A percentile compares a stretch with the other conserved stretches of the same genome.
Evolutionary conservation across 2,329 filamentous ascomycete genomes (phyloP).

Genomic region (Aspergillus oerlinghausenensis): DNA sequence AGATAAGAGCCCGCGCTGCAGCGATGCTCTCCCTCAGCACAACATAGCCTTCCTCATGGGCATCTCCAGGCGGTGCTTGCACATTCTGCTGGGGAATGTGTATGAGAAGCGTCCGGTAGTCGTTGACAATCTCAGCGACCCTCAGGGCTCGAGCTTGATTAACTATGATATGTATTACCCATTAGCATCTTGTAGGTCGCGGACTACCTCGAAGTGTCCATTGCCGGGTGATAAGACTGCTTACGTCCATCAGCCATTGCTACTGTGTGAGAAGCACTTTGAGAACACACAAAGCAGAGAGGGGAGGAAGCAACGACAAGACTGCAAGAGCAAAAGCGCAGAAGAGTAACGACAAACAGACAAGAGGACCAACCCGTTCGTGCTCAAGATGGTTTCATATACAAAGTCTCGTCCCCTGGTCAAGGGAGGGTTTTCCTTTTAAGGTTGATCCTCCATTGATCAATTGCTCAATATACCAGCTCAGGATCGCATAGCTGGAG

Average conservation of each 20-base stretch:
- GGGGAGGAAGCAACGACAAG: background rate
- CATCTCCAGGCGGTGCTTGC: conserved; percentile 50
- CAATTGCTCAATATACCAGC: background rate
- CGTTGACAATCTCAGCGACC: conserved; percentile 59
- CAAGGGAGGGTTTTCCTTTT: conserved; percentile 21
- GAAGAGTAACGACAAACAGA: conserved; percentile 3
- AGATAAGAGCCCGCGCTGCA: conserved; percentile 53
- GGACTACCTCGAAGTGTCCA: background rate
- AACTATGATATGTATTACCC: conserved; percentile 39
- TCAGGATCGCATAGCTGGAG: conserved; percentile 3
- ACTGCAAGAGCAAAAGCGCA: background rate
- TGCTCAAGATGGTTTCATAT: conserved; percentile 10
- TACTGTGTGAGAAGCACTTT: background rate
- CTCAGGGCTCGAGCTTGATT: conserved; percentile 61
- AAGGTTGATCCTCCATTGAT: conserved; percentile 14
- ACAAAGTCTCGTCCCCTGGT: conserved; percentile 8
- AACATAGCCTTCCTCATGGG: conserved; percentile 55
- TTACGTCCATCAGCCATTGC: conserved; percentile 56
- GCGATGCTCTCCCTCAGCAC: conserved; percentile 53
- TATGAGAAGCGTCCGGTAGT: conserved; percentile 58
- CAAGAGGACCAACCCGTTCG: conserved; percentile 4
- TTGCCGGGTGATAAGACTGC: conserved; percentile 15
- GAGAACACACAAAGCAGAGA: conserved; percentile 4
- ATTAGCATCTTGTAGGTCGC: conserved; percentile 7
- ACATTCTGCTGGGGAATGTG: conserved; percentile 54